Percentiles rank a stretch among this genome's conserved stretches.
phyloP scores from a whole-genome alignment of 495 filamentous ascomycete genomes.

The Penicillium silybi region DNA sequence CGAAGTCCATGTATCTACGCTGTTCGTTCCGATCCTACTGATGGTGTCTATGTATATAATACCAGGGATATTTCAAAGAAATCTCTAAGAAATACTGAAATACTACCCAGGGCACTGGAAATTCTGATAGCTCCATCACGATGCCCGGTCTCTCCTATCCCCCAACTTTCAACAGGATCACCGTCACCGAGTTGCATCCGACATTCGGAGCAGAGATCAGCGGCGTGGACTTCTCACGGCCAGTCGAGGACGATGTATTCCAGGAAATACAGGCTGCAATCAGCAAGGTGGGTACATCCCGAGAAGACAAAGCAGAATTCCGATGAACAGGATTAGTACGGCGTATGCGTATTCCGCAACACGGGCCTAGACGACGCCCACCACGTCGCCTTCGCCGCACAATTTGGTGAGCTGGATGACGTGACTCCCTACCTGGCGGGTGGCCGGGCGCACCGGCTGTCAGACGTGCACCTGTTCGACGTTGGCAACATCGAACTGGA shows the following conservation, averaged over 20 bases:
- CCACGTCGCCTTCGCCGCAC: conserved; percentile 51
- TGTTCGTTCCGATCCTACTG: conserved; percentile 6
- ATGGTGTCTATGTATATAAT: neutral
- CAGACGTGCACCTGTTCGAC: conserved; percentile 53
- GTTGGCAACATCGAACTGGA: conserved; percentile 42
- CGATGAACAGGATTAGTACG: conserved; percentile 41
- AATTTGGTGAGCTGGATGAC: conserved; percentile 57
- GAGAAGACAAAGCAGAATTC: neutral
- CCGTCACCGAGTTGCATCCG: conserved; percentile 44
- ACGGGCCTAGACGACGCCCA: conserved; percentile 48
- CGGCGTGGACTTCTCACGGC: conserved; percentile 46
- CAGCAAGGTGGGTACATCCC: conserved; percentile 6
- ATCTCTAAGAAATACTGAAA: neutral
- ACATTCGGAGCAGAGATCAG: conserved; percentile 53
- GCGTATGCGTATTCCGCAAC: conserved; percentile 51
- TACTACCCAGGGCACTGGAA: neutral
- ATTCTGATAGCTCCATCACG: neutral
- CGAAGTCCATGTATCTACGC: conserved; percentile 1
- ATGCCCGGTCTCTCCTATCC: conserved; percentile 3
- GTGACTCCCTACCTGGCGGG: conserved; percentile 48
- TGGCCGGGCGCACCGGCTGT: conserved; percentile 45
- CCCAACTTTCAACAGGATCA: conserved; percentile 5
- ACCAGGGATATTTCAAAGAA: neutral
- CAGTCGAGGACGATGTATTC: conserved; percentile 43
- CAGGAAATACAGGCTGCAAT: conserved; percentile 29